A percentile compares a stretch with the other conserved stretches of the same genome.
These are phyloP conservation scores for Tylopilus orsonianus DNA, from an alignment of 1,284 basidiomycete genomes.

Conservation along the genomic window DNA sequence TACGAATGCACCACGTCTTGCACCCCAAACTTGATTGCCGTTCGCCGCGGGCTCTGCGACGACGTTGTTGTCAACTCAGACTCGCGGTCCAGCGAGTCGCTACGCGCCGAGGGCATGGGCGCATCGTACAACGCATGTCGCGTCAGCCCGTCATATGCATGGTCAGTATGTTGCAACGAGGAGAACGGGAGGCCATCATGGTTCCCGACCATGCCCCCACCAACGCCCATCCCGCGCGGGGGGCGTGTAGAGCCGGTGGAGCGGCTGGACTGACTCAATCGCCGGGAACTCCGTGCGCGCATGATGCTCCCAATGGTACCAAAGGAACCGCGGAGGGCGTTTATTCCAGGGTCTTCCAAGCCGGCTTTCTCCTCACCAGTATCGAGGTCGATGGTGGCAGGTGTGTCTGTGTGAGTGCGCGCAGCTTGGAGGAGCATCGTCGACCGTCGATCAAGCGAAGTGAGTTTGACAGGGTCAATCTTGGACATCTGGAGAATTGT, in stretches of 20 bases:
- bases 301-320: constrained; percentile 89
- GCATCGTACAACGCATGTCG: constrained; percentile 83
- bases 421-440: constrained; percentile 84
- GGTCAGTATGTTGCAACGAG: constrained; percentile 25
- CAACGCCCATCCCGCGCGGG: constrained; percentile 26
- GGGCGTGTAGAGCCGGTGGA: constrained; percentile 32
- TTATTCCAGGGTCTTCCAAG: constrained; percentile 82
- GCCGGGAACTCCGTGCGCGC: constrained; percentile 69
- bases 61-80: constrained; percentile 27
- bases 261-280: constrained; percentile 59
- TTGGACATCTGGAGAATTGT: constrained; percentile 97
- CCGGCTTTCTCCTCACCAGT: constrained; percentile 53
- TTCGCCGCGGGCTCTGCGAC: constrained; percentile 45
- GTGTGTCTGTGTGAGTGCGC: constrained; percentile 56
- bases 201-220: constrained; percentile 31
- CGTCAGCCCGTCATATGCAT: constrained; percentile 46
- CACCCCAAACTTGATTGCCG: constrained; percentile 73
- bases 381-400: constrained; percentile 28
- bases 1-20: constrained; percentile 76
- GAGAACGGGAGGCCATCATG: constrained; percentile 27
- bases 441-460: constrained; percentile 78
- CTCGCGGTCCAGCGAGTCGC: constrained; percentile 29
- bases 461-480: constrained; percentile 74
- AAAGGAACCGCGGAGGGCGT: constrained; percentile 85
- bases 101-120: constrained; percentile 48